phyloP scores from a whole-genome alignment of 2,329 filamentous ascomycete genomes.

The Aspergillus glaucus region DNA sequence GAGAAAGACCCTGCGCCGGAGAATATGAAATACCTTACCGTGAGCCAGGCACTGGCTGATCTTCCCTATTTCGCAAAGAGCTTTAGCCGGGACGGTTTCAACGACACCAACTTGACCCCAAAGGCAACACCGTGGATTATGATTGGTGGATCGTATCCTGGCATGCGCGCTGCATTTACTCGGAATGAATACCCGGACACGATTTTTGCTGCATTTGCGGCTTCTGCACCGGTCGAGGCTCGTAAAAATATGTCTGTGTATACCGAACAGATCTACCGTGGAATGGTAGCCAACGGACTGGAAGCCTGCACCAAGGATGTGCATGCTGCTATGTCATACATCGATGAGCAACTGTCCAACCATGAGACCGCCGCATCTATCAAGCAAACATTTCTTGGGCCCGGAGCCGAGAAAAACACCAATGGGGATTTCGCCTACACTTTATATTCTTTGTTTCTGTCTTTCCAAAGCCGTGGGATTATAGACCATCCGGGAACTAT shows the following conservation, averaged over 20 bases:
- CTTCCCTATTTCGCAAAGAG: conserved; percentile 40
- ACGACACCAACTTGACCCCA: conserved; percentile 33
- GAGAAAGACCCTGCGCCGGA: conserved; percentile 31
- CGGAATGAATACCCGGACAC: conserved; percentile 39
- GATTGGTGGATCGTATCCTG: conserved; percentile 42
- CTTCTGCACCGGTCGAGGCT: conserved; percentile 43
- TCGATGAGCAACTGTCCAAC: conserved; percentile 42
- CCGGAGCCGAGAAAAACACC: conserved; percentile 40
- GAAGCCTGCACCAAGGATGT: conserved; percentile 47
- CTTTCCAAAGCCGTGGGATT: conserved; percentile 39
- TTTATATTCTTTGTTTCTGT: too few relatives aligned
- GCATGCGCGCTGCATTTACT: conserved; percentile 39
- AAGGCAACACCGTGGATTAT: conserved; percentile 41
- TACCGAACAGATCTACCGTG: conserved; percentile 45
- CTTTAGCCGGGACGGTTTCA: conserved; percentile 28
- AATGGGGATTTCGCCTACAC: conserved; percentile 41
- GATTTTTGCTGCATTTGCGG: conserved; percentile 36
- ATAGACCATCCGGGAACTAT: conserved; percentile 19
- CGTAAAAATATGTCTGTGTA: conserved; percentile 46
- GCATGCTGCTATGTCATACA: conserved; percentile 43
- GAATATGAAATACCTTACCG: conserved; percentile 38
- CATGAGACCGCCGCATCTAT: conserved; percentile 31
- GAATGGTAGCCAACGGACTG: conserved; percentile 45
- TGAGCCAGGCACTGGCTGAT: conserved; percentile 40
- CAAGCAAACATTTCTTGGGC: conserved; percentile 45